Evolutionary conservation across 2,329 filamentous ascomycete species (phyloP), one percentile per base, ranked within the genome.

Genomic region (Botryotinia globosa): DNA sequence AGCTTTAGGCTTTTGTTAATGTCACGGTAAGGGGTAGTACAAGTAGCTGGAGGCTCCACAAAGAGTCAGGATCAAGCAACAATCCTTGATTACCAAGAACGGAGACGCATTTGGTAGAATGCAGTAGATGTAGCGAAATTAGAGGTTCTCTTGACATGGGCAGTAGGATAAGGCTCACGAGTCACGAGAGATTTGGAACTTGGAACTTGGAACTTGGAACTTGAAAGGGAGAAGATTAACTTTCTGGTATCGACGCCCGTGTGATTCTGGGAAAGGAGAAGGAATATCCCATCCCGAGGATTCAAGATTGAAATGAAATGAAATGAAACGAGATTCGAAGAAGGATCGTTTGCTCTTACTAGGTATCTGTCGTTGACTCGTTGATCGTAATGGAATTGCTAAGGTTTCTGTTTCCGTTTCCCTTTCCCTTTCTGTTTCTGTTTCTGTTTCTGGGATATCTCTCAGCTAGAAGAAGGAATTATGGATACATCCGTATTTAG

Each of bases 401-500:
- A 16, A 39, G 34, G 16, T 42, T 67, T 67, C 34, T 67, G 29
- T n/a, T n/a, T n/a, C n/a, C n/a, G n/a, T n/a, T n/a, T n/a, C n/a
- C n/a, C n/a, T n/a, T n/a, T n/a, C n/a, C n/a, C n/a, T n/a, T n/a
- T n/a, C n/a, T n/a, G n/a, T n/a, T n/a, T n/a, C n/a, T n/a, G n/a
- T n/a, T n/a, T n/a, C n/a, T n/a, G n/a, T n/a, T n/a, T 67, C 34
- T 67, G 29, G 16, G 45, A 34, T 39, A n/a, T 51, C n/a, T 18
- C 51, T 37, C 37, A 54, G 29, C 34, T 54, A 54, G n/a, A 25
- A 54, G 45, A 66, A 48, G 44, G 29, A 67, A 56, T 67, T 56
- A 67, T 67, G 64, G 66, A 69, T 61, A 59, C 14, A 29, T 68
- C 34, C 48, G 20, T 44, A 68, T 44, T 68, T 69, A 69, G 66